These are phyloP conservation scores for Diplogelasinospora grovesii DNA, from an alignment of 495 filamentous ascomycete species.

Conservation along the genomic window DNA sequence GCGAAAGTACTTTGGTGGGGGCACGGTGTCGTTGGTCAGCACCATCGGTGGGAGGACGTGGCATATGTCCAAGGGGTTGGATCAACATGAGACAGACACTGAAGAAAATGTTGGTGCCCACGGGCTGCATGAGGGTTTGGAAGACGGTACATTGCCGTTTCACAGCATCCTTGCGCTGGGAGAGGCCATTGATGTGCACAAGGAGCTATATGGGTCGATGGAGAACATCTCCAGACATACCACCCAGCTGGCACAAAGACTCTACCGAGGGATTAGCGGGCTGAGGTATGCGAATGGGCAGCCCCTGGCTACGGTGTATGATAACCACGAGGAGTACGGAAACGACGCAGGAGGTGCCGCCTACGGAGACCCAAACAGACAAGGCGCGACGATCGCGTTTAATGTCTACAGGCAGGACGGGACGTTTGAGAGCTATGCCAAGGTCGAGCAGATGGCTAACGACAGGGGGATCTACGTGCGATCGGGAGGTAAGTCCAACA, in stretches of 20 bases:
- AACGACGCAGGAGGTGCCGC: slow-evolving; percentile 5
- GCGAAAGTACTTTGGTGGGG: slow-evolving; percentile 69
- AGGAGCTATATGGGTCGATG: slow-evolving; percentile 56
- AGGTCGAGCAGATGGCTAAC: slow-evolving; percentile 58
- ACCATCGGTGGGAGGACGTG: slow-evolving; percentile 52
- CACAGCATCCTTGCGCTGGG: slow-evolving; percentile 69
- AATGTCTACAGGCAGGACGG: slow-evolving; percentile 54
- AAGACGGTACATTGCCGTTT: slow-evolving; percentile 76
- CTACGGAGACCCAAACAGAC: slow-evolving; percentile 51
- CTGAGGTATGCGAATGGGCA: slow-evolving; percentile 56
- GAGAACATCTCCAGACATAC: slow-evolving; percentile 57
- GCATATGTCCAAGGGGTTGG: slow-evolving; percentile 53
- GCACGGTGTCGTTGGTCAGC: slow-evolving; percentile 66
- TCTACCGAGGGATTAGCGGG: slow-evolving; percentile 45
- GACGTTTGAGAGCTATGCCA: slow-evolving; percentile 47
- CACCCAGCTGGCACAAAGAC: slow-evolving; percentile 41
- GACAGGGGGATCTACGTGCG: slow-evolving; percentile 59
- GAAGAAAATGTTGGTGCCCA: slow-evolving; percentile 14
- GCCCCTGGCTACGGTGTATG: slow-evolving; percentile 55
- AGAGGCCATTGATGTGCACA: slow-evolving; percentile 60
- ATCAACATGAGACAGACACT: no score
- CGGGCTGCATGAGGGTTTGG: slow-evolving; percentile 56
- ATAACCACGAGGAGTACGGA: slow-evolving; percentile 31
- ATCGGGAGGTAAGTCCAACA: slow-evolving; percentile 60
- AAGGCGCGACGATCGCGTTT: slow-evolving; percentile 68